A percentile compares a stretch with the other conserved stretches of the same genome.
phyloP scores from a whole-genome alignment of 805 yeast genomes.

The Starmerella bombi region DNA sequence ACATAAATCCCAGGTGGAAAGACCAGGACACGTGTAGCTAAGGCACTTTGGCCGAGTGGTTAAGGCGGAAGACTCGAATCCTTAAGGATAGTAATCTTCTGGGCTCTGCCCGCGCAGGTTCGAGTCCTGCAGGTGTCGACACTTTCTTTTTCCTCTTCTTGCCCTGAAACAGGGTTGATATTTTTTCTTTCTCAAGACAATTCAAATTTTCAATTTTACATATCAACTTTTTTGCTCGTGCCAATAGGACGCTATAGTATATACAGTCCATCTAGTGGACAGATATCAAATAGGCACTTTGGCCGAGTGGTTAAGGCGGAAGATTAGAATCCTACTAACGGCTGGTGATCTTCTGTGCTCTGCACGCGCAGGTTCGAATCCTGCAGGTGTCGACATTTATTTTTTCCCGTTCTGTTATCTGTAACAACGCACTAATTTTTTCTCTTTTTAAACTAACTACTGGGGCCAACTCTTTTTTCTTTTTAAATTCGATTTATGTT shows the following conservation, averaged over 20 bases:
- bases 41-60: conserved; percentile 23
- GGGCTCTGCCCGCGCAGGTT: conserved; percentile 23
- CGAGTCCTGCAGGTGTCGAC: conserved; percentile 21
- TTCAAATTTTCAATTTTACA: not conserved
- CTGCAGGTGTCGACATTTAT: conserved; percentile 29
- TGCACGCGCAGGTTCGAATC: conserved; percentile 29
- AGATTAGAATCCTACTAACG: too few relatives aligned
- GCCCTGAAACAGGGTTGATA: not conserved
- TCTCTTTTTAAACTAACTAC: too few relatives aligned
- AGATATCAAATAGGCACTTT: too few relatives aligned
- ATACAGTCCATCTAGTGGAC: too few relatives aligned
- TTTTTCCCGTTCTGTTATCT: too few relatives aligned
- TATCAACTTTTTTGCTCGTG: not conserved
- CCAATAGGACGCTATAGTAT: too few relatives aligned
- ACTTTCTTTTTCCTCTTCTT: conserved; percentile 2
- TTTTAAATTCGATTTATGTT: too few relatives aligned
- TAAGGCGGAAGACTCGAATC: conserved; percentile 21
- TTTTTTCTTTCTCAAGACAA: too few relatives aligned
- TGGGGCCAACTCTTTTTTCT: not conserved
- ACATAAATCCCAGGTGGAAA: not conserved
- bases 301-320: too few relatives aligned
- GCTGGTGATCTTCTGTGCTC: conserved; percentile 24
- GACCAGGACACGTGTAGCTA: not conserved
- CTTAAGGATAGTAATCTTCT: conserved; percentile 14
- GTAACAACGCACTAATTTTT: too few relatives aligned